Base-by-base conservation (phyloP, 306 rosid genomes). In the Quercus parvula region DNA sequence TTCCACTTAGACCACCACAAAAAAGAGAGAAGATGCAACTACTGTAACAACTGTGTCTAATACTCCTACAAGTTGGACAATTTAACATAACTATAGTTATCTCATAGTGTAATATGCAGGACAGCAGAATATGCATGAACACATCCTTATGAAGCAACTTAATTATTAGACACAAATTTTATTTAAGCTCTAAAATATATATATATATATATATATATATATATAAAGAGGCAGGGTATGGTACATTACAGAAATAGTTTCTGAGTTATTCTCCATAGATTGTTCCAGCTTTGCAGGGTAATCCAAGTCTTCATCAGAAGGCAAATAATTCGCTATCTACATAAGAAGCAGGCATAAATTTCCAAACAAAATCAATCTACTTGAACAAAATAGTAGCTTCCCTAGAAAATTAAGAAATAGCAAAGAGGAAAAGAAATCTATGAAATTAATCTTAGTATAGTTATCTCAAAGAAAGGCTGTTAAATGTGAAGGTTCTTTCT, bases 201-300 rank as follows among this genome's bases (percentile, higher is more conserved):
- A n/a, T n/a, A n/a, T n/a, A n/a, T n/a, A n/a, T n/a, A n/a, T n/a
- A n/a, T n/a, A 38, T 6, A 7, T 38, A 38, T 38, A 63, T 54
- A 71, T 31, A 41, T 27, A 18, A 22, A 56, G 20, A 67, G 77
- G 54, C 58, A 75, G 31, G 78, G 83, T 56, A 85, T 67, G 86
- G 77, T 35, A 74, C 80, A 46, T 85, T 89, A 96, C 99, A 64
- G 91, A 79, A 89, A 86, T 78, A 79, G 54, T 85, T 87, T 93
- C 94, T 44, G 90, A 84, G 64, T 81, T 82, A 54, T 89, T 78
- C 84, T 82, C 94, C 13, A 84, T 81, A 70, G 85, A 81, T 82
- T 51, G 85, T 87, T 93, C 93, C 86, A 96, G 91, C 96, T 93
- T 96, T 71, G 91, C 96, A 84, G 98, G 99, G 83, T 96, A 96